Percentiles rank a stretch among this genome's conserved stretches.
Evolutionary conservation across 345 rosid species (phyloP).

Genomic region (Aquilaria sinensis): DNA sequence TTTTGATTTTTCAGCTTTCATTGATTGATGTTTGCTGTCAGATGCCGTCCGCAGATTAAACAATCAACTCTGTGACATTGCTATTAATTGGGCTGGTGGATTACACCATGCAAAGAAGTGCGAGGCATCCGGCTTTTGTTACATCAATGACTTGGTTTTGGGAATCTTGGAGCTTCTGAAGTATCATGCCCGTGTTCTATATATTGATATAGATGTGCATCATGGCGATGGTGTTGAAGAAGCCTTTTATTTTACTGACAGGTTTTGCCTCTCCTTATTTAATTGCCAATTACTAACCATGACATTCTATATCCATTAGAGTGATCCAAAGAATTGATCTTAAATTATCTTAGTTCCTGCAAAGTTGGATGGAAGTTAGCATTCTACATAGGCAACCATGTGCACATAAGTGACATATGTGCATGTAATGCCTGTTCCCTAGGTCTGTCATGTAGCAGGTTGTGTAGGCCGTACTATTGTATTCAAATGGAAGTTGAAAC

Average conservation of each 20-base stretch:
- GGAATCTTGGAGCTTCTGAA: conserved; percentile 93
- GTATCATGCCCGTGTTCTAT: conserved; percentile 82
- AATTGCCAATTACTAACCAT: background rate
- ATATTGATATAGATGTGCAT: conserved; percentile 96
- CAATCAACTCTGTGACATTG: conserved; percentile 90
- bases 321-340: no score
- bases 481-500: no score
- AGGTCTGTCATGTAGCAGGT: no score
- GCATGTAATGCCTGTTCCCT: no score
- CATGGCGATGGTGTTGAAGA: conserved; percentile 99
- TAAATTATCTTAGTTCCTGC: no score
- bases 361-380: no score
- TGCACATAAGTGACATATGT: no score
- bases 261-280: conserved; percentile 32
- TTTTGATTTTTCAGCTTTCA: conserved; percentile 3
- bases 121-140: conserved; percentile 97
- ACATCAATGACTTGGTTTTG: conserved; percentile 92
- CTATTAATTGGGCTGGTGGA: conserved; percentile 99
- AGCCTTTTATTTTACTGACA: conserved; percentile 96
- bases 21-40: conserved; percentile 18
- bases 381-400: no score
- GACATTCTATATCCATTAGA: no score
- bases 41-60: conserved; percentile 95
- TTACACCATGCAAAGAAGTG: conserved; percentile 98
- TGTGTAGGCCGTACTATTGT: no score